Evolutionary conservation across 2,329 filamentous ascomycete species (phyloP), one percentile per base, ranked within the genome.

Genomic region (Cordyceps pruinosa): DNA sequence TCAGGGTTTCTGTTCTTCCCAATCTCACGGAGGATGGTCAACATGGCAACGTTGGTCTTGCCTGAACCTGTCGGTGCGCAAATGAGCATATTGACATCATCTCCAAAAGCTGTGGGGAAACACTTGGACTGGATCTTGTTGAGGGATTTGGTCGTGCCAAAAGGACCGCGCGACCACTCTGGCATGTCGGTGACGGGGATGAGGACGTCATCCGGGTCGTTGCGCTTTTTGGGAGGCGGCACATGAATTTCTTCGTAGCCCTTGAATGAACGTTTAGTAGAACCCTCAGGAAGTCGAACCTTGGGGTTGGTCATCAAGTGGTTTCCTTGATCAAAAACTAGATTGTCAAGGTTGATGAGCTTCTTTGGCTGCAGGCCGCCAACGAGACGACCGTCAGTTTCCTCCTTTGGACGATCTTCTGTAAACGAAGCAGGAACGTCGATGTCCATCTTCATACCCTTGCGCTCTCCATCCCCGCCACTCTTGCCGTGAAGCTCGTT

Each of bases 231-330:
- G 1, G 95, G 95, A 5, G 90, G 84, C 8, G 94, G 94, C 4
- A 99, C 92, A 69, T 99, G 94, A 58, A 97, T 97, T 69, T 99
- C 94, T 72, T 99, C 94, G 64, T 97, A 99, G 34, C 94, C 94
- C 72, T 99, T 99, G 75, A 97, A 97, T 0, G 89, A 90, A 48
- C 91, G 84, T 72, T 97, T 97, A 0, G 90, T 97, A 2, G 94
- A 96, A 12, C 94, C 94, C 69, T 96, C 90, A 0, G 94, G 94
- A 21, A 99, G 80, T 61, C 89, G 88, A 47, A 99, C 94, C 68
- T 91, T 97, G 7, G 91, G 89, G 66, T 99, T 99, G n/a, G 94
- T 97, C 93, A 97, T 99, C 44, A 99, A 80, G 76, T 99, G 94
- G 66, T 97, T 99, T 54, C 94, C 94, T 73, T 97, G 93, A 65